Evolutionary conservation across 805 yeast genomes (phyloP).

Genomic region (Dipodascopsis tothii): DNA sequence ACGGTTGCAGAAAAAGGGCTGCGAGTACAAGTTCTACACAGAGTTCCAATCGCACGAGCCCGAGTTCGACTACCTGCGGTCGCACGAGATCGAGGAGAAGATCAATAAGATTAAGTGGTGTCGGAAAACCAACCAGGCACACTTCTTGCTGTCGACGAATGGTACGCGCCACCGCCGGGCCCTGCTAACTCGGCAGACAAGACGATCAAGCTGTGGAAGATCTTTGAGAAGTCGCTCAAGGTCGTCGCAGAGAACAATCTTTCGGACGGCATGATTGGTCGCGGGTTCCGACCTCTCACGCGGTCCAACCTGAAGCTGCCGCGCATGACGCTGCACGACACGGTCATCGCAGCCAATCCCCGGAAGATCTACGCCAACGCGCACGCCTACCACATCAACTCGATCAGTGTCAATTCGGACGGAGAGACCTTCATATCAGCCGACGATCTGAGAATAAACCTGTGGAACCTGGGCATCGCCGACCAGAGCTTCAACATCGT

Average conservation of each 20-base stretch:
- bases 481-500: conserved; percentile 95
- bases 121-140: conserved; percentile 78
- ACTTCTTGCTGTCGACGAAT: conserved; percentile 81
- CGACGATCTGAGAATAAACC: conserved; percentile 88
- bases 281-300: conserved; percentile 19
- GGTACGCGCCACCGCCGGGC: conserved; percentile 7
- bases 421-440: conserved; percentile 90
- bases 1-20: conserved; percentile 43
- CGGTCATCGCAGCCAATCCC: conserved; percentile 90
- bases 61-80: conserved; percentile 92
- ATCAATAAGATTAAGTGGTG: conserved; percentile 98
- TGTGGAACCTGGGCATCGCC: conserved; percentile 91
- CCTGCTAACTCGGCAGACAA: conserved; percentile 46
- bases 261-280: conserved; percentile 36
- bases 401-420: conserved; percentile 88
- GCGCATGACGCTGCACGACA: conserved; percentile 84
- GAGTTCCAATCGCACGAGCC: conserved; percentile 98
- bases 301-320: conserved; percentile 61
- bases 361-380: conserved; percentile 88
- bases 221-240: conserved; percentile 83
- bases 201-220: conserved; percentile 97
- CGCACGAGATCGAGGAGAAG: conserved; percentile 94
- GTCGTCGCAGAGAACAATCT: conserved; percentile 88
- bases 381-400: conserved; percentile 95
- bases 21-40: conserved; percentile 92